Evolutionary conservation across 768 basidiomycete species (phyloP), one percentile per base, ranked within the genome.

Genomic region (Lanmaoa rubissima): DNA sequence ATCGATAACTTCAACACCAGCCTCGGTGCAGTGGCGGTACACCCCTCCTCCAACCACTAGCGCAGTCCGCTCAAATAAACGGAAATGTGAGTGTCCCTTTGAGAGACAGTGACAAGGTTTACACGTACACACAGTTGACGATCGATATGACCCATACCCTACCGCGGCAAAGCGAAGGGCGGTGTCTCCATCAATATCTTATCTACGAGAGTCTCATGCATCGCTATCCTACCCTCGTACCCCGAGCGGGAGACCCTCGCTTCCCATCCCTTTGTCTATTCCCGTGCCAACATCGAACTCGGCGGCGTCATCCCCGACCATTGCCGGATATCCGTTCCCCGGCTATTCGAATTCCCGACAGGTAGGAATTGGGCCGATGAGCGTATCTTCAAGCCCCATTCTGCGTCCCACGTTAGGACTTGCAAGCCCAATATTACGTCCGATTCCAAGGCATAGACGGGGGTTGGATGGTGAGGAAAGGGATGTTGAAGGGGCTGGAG

Each of bases 91-190:
- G 71, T 55, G 34, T 44, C 56, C 36, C 4, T 17, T 19, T 17
- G 32, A 59, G 43, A 57, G 44, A 28, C 13, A 28, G 34, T n/a
- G 5, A 42, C 26, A 8, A 47, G 13, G 55, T 42, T 67, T 28
- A 59, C 61, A 55, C 50, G 43, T 61, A 39, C 32, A 26, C 38
- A 35, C 63, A 90, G 89, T 89, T 60, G 90, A 92, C 54, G 90
- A 92, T 68, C 85, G 90, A 11, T 92, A 88, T 68, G 90, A 92
- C 68, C 90, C 90, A 48, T 92, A 92, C 72, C 86, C 87, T 34
- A 84, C 81, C 43, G 77, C 86, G 17, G 83, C 86, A 19, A 92
- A 92, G 72, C 83, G 90, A 41, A 84, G 90, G 40, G 90, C 90
- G 12, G 90, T 92, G 24, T 92, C 90, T 13, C 90, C 90, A 8